A percentile compares a stretch with the other conserved stretches of the same genome.
Conservation (phyloP, 1,139 yeast genomes). For the Hansenula lynferdii region DNA sequence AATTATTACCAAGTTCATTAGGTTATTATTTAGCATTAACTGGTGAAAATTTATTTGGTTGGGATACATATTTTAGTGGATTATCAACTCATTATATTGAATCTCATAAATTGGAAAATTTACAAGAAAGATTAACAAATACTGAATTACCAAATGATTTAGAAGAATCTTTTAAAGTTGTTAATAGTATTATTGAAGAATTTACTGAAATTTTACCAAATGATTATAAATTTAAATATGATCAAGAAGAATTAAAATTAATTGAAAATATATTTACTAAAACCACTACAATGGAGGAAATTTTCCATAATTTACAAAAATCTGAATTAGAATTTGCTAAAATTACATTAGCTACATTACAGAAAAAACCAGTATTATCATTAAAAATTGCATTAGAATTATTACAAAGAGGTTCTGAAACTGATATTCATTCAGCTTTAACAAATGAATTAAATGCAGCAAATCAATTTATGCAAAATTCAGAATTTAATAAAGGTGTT, state of each 20-base stretch:
- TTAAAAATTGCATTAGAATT: conserved; percentile 70
- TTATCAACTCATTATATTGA: conserved; percentile 89
- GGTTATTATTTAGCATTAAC: conserved; percentile 88
- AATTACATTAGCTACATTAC: conserved; percentile 49
- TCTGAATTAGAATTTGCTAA: conserved; percentile 50
- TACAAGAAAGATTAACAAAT: conserved; percentile 61
- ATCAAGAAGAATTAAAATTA: conserved; percentile 50
- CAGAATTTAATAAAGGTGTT: conserved; percentile 67
- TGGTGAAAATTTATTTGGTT: conserved; percentile 71
- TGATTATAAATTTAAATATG: conserved; percentile 54
- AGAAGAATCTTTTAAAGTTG: conserved; percentile 32
- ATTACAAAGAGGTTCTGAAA: conserved; percentile 55
- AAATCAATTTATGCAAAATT: conserved; percentile 62
- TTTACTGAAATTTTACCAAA: conserved; percentile 67
- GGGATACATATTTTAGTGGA: conserved; percentile 78
- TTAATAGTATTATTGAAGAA: conserved; percentile 67
- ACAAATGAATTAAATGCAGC: conserved; percentile 76
- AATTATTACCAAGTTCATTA: conserved; percentile 43
- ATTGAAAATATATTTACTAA: conserved; percentile 65
- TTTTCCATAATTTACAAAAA: conserved; percentile 47
- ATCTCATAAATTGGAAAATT: conserved; percentile 52
- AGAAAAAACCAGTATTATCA: conserved; percentile 64
- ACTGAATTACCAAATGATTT: conserved; percentile 21
- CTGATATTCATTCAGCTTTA: conserved; percentile 62
- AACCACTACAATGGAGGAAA: conserved; percentile 48